A percentile compares a stretch with the other conserved stretches of the same genome.
Evolutionary conservation across 140 eudicot genomes (phyloP).

Genomic region (Oenanthe javanica): DNA sequence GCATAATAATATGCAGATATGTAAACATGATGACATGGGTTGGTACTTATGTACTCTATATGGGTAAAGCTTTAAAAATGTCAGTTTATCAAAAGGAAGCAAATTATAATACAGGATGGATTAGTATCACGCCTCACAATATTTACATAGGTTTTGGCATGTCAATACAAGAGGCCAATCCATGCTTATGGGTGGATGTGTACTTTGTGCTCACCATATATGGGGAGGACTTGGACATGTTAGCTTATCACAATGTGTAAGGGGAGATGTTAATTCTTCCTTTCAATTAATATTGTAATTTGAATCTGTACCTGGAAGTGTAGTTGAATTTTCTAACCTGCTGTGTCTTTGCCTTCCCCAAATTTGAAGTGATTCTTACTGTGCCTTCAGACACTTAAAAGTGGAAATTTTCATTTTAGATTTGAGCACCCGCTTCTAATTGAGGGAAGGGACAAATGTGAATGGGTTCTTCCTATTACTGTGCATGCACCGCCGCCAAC

Average conservation of each 20-base stretch:
- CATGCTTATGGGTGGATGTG: neutral
- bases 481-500: conserved; percentile 85
- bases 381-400: neutral
- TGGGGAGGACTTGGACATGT: neutral
- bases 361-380: neutral
- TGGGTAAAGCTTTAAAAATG: neutral
- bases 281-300: neutral
- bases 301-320: neutral
- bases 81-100: neutral
- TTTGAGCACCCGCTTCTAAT: conserved; percentile 89
- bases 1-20: neutral
- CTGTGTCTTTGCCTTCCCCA: neutral
- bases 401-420: conserved; percentile 24
- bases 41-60: neutral
- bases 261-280: neutral
- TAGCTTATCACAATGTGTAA: neutral
- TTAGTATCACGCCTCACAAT: neutral
- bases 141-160: neutral
- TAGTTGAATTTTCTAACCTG: neutral
- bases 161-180: neutral
- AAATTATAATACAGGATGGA: neutral
- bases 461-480: conserved; percentile 92
- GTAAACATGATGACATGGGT: neutral
- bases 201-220: neutral
- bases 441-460: conserved; percentile 97